These are phyloP conservation scores for Fusarium oxysporum DNA, from an alignment of 2,329 filamentous ascomycete species.

Conservation along the genomic window DNA sequence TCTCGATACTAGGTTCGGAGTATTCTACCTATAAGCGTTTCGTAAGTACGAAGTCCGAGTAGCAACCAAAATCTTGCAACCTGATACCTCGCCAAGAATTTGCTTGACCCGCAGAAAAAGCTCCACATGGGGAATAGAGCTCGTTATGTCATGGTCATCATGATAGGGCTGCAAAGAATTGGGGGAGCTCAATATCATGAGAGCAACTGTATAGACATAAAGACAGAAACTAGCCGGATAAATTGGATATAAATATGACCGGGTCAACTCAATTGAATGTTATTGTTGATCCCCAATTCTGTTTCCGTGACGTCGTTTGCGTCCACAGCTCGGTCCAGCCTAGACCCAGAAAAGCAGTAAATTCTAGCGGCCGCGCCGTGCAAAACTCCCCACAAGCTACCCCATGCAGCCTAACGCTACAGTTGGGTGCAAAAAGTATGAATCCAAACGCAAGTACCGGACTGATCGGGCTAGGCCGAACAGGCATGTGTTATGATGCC, in stretches of 20 bases:
- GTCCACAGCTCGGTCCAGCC: constrained; percentile 4
- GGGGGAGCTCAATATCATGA: rapidly evolving
- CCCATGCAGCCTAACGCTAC: background rate
- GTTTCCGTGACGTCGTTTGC: constrained; percentile 34
- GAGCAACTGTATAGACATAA: rapidly evolving
- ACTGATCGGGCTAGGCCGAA: no score
- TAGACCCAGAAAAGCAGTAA: constrained; percentile 17
- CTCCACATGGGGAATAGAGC: constrained; percentile 23
- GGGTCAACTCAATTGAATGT: background rate
- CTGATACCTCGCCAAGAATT: constrained; percentile 21
- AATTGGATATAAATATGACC: background rate
- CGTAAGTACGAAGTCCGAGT: constrained; percentile 29
- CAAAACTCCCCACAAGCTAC: constrained; percentile 26
- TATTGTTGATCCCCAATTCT: background rate
- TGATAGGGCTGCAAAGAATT: constrained; percentile 2
- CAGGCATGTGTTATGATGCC: no score
- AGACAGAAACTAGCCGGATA: rapidly evolving
- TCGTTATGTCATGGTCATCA: constrained; percentile 19
- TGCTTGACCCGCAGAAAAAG: constrained; percentile 13
- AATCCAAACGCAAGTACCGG: no score
- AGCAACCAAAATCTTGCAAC: constrained; percentile 13
- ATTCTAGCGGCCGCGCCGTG: constrained; percentile 18
- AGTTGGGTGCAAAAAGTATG: no score
- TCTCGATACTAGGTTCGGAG: background rate
- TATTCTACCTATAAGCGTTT: constrained; percentile 10